A percentile compares a stretch with the other conserved stretches of the same genome.
Evolutionary conservation across 2,329 filamentous ascomycete species (phyloP).

Genomic region (Albophoma yamanashiensis): DNA sequence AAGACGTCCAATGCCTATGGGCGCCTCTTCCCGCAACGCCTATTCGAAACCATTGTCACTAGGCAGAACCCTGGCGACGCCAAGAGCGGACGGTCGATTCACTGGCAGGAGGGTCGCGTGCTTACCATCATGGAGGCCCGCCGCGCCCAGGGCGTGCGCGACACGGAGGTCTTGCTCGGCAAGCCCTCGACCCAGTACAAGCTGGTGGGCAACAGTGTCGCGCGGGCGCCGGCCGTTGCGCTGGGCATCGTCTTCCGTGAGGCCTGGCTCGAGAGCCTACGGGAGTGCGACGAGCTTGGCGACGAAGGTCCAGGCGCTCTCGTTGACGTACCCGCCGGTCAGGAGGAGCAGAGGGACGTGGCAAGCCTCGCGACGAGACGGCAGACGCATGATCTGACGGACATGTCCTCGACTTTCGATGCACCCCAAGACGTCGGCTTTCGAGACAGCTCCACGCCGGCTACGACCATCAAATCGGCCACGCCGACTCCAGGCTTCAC

Average conservation of each 20-base stretch:
- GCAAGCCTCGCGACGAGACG: background rate
- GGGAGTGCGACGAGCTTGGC: background rate
- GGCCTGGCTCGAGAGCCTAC: conserved; percentile 27
- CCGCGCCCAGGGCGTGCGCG: conserved; percentile 58
- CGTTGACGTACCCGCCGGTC: background rate
- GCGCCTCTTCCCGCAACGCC: conserved; percentile 36
- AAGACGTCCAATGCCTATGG: conserved; percentile 34
- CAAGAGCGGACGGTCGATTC: conserved; percentile 43
- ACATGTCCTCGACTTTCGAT: background rate
- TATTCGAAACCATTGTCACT: conserved; percentile 57
- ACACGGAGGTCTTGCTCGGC: conserved; percentile 61
- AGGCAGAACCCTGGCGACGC: conserved; percentile 37
- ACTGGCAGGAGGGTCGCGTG: conserved; percentile 54
- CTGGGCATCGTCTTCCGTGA: conserved; percentile 54
- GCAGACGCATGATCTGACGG: background rate
- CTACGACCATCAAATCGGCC: background rate
- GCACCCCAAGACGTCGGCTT: background rate
- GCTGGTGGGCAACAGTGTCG: conserved; percentile 69
- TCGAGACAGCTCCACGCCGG: background rate
- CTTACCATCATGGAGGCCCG: conserved; percentile 57
- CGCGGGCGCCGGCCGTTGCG: conserved; percentile 54
- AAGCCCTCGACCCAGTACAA: conserved; percentile 42
- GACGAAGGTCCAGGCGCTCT: background rate
- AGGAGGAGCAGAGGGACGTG: background rate
- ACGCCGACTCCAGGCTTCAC: background rate